Evolutionary conservation across 257 asterid species (phyloP).

Genomic region (Echium plantagineum): DNA sequence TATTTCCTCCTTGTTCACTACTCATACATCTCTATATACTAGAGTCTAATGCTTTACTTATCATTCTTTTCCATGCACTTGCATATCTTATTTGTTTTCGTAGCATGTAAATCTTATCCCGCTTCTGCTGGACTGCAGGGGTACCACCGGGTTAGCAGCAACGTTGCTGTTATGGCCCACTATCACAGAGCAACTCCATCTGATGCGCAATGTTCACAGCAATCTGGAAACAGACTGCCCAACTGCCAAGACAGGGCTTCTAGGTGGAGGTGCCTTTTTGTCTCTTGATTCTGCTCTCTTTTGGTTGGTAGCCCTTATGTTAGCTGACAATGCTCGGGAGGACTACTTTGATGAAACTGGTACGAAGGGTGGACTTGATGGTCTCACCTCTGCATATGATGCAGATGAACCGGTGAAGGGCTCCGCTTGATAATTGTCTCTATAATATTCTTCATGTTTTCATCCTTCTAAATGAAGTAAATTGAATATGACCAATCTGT

Average conservation of each 20-base stretch:
- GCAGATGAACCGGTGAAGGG: conserved; percentile 6
- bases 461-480: background rate
- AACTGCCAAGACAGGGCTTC: conserved; percentile 94
- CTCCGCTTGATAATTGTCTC: background rate
- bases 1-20: background rate
- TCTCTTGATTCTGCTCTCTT: conserved; percentile 76
- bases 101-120: background rate
- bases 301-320: conserved; percentile 84
- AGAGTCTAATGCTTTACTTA: background rate
- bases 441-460: too few relatives aligned
- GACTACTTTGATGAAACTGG: conserved; percentile 56
- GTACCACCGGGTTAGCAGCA: conserved; percentile 55
- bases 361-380: conserved; percentile 13
- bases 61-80: background rate
- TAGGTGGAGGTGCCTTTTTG: conserved; percentile 96
- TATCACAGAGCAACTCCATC: conserved; percentile 58
- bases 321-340: conserved; percentile 65
- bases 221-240: conserved; percentile 62
- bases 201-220: conserved; percentile 33
- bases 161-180: conserved; percentile 83
- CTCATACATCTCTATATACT: too few relatives aligned
- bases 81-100: background rate
- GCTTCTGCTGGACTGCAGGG: conserved; percentile 24
- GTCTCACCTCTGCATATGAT: conserved; percentile 1
- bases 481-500: too few relatives aligned